Evolutionary conservation across 345 rosid species (phyloP).

Genomic region (Boechera divaricarpa): DNA sequence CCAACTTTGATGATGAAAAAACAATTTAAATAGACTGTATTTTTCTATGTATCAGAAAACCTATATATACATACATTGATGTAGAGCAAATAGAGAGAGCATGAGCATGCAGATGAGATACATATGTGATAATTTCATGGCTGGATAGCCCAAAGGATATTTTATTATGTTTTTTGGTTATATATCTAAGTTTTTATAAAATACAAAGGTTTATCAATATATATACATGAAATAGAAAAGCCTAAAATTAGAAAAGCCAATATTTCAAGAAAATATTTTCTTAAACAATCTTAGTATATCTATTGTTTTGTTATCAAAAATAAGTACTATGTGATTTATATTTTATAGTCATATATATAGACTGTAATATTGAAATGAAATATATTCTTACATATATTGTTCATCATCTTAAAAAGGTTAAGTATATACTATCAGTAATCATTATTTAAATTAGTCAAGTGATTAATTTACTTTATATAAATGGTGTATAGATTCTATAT

Average conservation of each 20-base stretch:
- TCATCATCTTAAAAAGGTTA: neutral
- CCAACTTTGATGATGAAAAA: neutral
- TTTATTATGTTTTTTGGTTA: no score
- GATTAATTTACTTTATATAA: no score
- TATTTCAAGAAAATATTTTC: no score
- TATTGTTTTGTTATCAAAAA: no score
- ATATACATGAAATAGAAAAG: no score
- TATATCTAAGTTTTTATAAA: no score
- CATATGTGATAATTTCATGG: neutral
- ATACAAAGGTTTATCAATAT: no score
- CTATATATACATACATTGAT: conserved; percentile 13
- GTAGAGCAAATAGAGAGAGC: conserved; percentile 1
- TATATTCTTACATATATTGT: neutral
- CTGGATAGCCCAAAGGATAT: neutral
- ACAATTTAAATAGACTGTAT: neutral
- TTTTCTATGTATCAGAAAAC: no score
- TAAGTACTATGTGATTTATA: no score
- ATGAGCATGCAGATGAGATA: neutral
- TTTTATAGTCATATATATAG: neutral
- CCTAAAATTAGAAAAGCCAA: no score
- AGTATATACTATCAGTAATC: neutral
- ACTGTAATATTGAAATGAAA: neutral
- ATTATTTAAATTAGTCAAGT: neutral
- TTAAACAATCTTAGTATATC: neutral
- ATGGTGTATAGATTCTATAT: neutral